Evolutionary conservation across 2,329 filamentous ascomycete species (phyloP), one percentile per base, ranked within the genome.

Genomic region (Cadophora sp.): DNA sequence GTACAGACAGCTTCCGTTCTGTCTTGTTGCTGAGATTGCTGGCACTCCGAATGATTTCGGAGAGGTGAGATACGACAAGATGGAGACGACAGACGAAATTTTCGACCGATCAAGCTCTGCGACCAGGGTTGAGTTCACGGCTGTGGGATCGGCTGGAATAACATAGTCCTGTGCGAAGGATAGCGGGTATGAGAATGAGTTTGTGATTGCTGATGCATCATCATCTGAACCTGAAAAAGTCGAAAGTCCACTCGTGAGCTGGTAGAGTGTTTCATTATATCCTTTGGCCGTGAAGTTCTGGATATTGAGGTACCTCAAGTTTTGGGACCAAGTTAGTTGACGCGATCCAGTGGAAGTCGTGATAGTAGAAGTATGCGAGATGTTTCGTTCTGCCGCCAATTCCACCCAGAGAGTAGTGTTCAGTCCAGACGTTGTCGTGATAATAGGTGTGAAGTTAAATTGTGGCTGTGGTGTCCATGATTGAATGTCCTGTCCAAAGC

Each of bases 1-100:
- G 34, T 74, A 73, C 8, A 68, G 56, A 51, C 68, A 69, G 55
- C 66, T 72, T 22, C 72, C 73, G 29, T 68, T 70, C 50, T 73
- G 71, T 48, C 71, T 62, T 4, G 72, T 73, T 3, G 64, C 27
- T 7, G 72, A 55, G 1, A 67, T 14, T 14, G 46, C 14, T 43
- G 70, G 67, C 16, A 37, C 27, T 14, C 50, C 40, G n/a, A 62
- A 67, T 7, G 58, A 50, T 0, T 62, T 56, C 3, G 70, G 68
- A 5, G 65, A 62, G 7, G 73, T 73, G 3, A 75, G 67, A 40
- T 75, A 69, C 4, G 68, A 62, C 1, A 72, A 63, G 7, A 75
- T 69, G 8, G 73, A 66, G 19, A 65, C 68, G 1, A 56, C 58
- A 4, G 27, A 59, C 1, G 60, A 65, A 3, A 69, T 31, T 27